Evolutionary conservation across 78 protist genomes (phyloP), one percentile per base, ranked within the genome.

Genomic region (Ministeria vibrans): DNA sequence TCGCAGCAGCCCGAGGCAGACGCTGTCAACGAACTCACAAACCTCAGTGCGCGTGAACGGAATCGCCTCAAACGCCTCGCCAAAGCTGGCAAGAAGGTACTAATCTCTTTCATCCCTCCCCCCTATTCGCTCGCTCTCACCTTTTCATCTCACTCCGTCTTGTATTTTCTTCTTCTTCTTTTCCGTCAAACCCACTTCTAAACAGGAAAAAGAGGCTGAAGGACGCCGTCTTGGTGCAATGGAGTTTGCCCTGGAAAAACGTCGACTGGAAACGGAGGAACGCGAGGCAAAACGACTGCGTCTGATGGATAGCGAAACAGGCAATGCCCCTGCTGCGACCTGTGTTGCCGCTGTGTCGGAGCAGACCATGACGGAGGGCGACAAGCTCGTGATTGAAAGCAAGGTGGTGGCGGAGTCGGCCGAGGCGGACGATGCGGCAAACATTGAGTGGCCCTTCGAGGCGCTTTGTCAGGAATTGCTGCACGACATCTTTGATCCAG

Each of bases 371-470:
- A 46, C 55, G 55, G 55, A 46, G 7, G 55, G 66, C 66, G 66
- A 23, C n/a, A 30, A 28, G 34, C 36, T 38, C 23, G 71, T 38
- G 23, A 27, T 53, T 28, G 71, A 3, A 42, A 41, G 72, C 22
- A 25, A 5, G 18, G n/a, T 0, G 0, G 44, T n/a, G 2, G 62
- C 42, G n/a, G 32, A 41, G 32, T 27, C 79, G 39, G 80, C 73
- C 13, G 71, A 70, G 27, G 82, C 90, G 13, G 77, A 78, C 39
- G n/a, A n/a, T n/a, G n/a, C n/a, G n/a, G n/a, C n/a, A n/a, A n/a
- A n/a, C n/a, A n/a, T n/a, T n/a, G 94, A 87, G 68, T 91, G 95
- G 95, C 95, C 95, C 9, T 89, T 92, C 23, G 80, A 82, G 28
- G 43, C 80, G 13, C 3, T 91, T 6, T 88, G 83, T 38, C 87